These are phyloP conservation scores for Fraxinus sp. DNA, from an alignment of 305 asterid genomes.

Conservation along the genomic window DNA sequence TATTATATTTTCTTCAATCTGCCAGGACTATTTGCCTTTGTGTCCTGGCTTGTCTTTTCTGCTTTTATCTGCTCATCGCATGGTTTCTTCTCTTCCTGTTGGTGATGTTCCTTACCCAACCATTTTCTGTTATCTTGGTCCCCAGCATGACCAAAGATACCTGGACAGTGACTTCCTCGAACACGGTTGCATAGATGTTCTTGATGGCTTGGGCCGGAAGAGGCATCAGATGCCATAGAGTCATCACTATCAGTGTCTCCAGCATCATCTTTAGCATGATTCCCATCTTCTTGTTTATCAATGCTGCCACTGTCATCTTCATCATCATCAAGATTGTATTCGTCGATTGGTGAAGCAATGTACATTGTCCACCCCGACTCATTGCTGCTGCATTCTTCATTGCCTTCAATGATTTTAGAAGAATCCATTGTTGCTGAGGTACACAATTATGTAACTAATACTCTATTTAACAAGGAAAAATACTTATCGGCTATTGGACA, in stretches of 20 bases:
- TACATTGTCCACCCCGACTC: constrained; percentile 95
- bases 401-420: constrained; percentile 41
- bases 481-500: constrained; percentile 25
- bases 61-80: constrained; percentile 29
- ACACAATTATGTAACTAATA: constrained; percentile 11
- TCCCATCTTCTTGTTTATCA: constrained; percentile 26
- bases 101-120: constrained; percentile 34
- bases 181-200: constrained; percentile 5
- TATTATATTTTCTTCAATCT: constrained; percentile 36
- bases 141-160: constrained; percentile 29
- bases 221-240: constrained; percentile 93
- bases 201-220: constrained; percentile 62
- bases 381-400: constrained; percentile 79
- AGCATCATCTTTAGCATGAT: constrained; percentile 20
- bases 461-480: constrained; percentile 15
- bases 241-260: constrained; percentile 64
- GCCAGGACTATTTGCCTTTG: constrained; percentile 41
- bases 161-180: constrained; percentile 12
- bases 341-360: constrained; percentile 59
- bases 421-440: constrained; percentile 51
- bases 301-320: constrained; percentile 29
- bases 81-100: constrained; percentile 37
- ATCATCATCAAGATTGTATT: constrained; percentile 24
- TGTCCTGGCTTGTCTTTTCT: constrained; percentile 37
- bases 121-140: constrained; percentile 31